A percentile compares a stretch with the other conserved stretches of the same genome.
These are phyloP conservation scores for Arabidopsis lyrata DNA, from an alignment of 441 rosid genomes.

Conservation along the genomic window DNA sequence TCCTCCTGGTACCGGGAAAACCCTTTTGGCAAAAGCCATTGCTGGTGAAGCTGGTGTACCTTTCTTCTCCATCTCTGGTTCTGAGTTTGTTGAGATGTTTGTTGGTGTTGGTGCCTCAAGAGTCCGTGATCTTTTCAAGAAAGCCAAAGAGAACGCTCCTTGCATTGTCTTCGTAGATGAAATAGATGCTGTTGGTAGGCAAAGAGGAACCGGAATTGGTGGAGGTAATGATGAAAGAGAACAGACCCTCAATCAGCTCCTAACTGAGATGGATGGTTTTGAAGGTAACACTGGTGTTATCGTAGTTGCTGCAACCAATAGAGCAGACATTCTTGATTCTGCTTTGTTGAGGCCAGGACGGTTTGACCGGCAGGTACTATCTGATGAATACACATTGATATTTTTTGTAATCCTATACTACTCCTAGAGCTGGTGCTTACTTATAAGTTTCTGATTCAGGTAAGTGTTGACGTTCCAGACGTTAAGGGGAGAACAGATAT, in stretches of 20 bases:
- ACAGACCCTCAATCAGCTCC: slow-evolving; percentile 86
- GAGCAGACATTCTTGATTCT: slow-evolving; percentile 87
- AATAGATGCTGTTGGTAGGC: slow-evolving; percentile 92
- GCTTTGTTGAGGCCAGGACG: slow-evolving; percentile 95
- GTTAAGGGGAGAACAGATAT: slow-evolving; percentile 41
- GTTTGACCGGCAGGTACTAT: slow-evolving; percentile 85
- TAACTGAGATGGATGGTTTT: slow-evolving; percentile 94
- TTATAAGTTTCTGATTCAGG: slow-evolving; percentile 24
- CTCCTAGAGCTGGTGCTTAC: slow-evolving; percentile 61
- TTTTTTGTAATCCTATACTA: slow-evolving; percentile 67
- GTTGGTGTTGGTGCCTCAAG: slow-evolving; percentile 96
- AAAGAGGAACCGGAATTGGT: slow-evolving; percentile 93
- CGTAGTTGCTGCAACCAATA: slow-evolving; percentile 91
- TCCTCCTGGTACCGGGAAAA: slow-evolving; percentile 98
- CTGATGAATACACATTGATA: slow-evolving; percentile 46
- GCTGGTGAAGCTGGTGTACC: slow-evolving; percentile 99
- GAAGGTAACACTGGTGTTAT: slow-evolving; percentile 93
- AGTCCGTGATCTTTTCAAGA: slow-evolving; percentile 88
- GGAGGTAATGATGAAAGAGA: slow-evolving; percentile 89
- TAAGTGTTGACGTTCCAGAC: slow-evolving; percentile 41
- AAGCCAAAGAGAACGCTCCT: slow-evolving; percentile 88
- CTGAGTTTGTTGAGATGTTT: slow-evolving; percentile 97
- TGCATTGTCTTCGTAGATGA: slow-evolving; percentile 94
- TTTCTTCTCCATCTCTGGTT: slow-evolving; percentile 95
- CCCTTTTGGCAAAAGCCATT: slow-evolving; percentile 96